Evolutionary conservation across 2,329 filamentous ascomycete genomes (phyloP).

Genomic region (Saccharata proteae): DNA sequence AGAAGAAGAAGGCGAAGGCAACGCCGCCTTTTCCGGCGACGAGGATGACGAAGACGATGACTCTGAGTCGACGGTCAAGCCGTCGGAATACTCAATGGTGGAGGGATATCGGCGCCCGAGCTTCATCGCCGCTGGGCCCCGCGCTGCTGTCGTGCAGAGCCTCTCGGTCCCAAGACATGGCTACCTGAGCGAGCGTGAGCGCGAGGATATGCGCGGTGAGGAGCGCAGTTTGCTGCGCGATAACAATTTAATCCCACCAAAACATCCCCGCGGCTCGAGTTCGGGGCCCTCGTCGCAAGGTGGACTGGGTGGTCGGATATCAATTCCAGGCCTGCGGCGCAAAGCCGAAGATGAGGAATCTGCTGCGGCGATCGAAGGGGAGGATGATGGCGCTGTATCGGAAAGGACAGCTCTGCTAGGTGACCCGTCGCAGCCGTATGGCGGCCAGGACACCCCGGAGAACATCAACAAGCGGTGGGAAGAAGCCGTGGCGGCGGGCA

Average conservation of each 20-base stretch:
- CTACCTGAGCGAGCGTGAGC: conserved; percentile 39
- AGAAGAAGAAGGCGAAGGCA: conserved; percentile 14
- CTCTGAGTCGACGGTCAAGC: conserved; percentile 33
- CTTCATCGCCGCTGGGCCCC: conserved; percentile 59
- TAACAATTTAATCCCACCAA: conserved; percentile 45
- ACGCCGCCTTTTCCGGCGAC: not conserved
- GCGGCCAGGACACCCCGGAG: conserved; percentile 38
- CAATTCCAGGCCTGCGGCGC: conserved; percentile 18
- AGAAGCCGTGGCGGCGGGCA: conserved; percentile 66
- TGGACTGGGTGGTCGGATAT: conserved; percentile 17
- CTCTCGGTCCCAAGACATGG: conserved; percentile 36
- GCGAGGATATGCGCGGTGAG: conserved; percentile 41
- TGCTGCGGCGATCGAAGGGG: conserved; percentile 1
- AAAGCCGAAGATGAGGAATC: conserved; percentile 22
- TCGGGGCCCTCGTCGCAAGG: conserved; percentile 14
- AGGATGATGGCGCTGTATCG: conserved; percentile 12
- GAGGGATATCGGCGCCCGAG: conserved; percentile 65
- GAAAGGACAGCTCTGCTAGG: conserved; percentile 40
- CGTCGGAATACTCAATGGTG: conserved; percentile 36
- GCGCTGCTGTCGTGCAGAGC: conserved; percentile 59
- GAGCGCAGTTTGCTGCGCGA: conserved; percentile 47
- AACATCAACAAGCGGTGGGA: conserved; percentile 35
- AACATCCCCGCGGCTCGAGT: conserved; percentile 29
- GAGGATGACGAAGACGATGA: conserved; percentile 40
- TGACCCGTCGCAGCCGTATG: conserved; percentile 27